Evolutionary conservation across 768 basidiomycete species (phyloP), one percentile per base, ranked within the genome.

Genomic region (Auricularia sp.): DNA sequence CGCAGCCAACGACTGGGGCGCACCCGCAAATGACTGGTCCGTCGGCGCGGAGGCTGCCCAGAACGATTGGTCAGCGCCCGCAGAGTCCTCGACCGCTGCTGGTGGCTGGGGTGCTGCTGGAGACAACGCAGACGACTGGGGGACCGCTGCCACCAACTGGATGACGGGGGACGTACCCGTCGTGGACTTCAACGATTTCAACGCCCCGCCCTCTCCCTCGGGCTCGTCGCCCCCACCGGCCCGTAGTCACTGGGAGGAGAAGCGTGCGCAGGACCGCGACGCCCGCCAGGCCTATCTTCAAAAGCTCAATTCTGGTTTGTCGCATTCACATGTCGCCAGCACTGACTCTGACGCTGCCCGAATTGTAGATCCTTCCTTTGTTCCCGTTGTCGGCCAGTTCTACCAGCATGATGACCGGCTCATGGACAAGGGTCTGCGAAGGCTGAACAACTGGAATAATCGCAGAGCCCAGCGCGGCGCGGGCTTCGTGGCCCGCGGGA

Each of bases 351-450:
- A 6, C 21, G 10, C 6, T 18, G 47, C 47, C 47, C 14, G 11
- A 51, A 59, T 8, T 33, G 16, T 76, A 11, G 94, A 97, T 73
- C 94, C 94, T 1, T 90, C 92, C 2, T 94, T 87, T 73, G 89
- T 92, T 35, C 94, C 94, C 29, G 89, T 86, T 33, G 89, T 95
- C 29, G 94, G 94, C 64, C 88, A 88, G 67, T 97, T 97, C 72
- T 97, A 92, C 93, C 87, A 90, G 3, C 94, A 97, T 72, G 94
- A 97, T 74, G 94, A 96, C 73, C 87, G 94, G 59, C 77, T 94
- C 64, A 78, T 92, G 72, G 88, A 91, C 75, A 90, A 90, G 74
- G 86, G 90, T 67, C 75, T 92, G 51, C 84, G 92, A 51, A 88
- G 87, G 71, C 75, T 94, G 56, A 92, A 90, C 76, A 85, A 85